A percentile compares a stretch with the other conserved stretches of the same genome.
Evolutionary conservation across 73 alveolate species (phyloP).

Genomic region (Blepharisma stoltei): DNA sequence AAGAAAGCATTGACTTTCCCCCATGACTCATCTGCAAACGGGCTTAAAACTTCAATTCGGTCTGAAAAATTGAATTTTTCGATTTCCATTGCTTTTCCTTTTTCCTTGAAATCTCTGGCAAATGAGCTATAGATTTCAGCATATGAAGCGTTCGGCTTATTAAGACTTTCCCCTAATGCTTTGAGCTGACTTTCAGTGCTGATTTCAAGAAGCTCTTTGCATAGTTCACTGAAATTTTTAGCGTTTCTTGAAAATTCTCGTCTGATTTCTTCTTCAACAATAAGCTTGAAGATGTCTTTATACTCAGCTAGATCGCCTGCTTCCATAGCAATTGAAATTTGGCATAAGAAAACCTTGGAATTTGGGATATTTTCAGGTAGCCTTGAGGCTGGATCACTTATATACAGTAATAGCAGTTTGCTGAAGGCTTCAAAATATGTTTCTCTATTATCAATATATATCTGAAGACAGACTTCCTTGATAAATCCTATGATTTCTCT

Average conservation of each 20-base stretch:
- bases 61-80: not conserved
- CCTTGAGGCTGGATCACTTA: not conserved
- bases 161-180: not conserved
- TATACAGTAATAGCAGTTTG: not conserved
- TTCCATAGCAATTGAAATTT: not conserved
- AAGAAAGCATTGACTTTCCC: not conserved
- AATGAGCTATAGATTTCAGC: not conserved
- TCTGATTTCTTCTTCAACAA: conserved; percentile 19
- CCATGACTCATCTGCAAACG: not conserved
- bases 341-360: not conserved
- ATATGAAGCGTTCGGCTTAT: not conserved
- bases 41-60: not conserved
- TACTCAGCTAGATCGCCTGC: not conserved
- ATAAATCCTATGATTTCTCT: not conserved
- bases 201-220: not conserved
- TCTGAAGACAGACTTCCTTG: conserved; percentile 3
- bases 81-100: not conserved
- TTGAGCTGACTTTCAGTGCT: not conserved
- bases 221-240: not conserved
- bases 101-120: not conserved
- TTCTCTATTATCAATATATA: conserved; percentile 19
- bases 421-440: not conserved
- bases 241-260: not conserved
- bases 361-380: not conserved
- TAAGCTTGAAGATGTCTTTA: not conserved